Conservation (phyloP, 2,329 filamentous ascomycete species). For the Albophoma yamanashiensis region DNA sequence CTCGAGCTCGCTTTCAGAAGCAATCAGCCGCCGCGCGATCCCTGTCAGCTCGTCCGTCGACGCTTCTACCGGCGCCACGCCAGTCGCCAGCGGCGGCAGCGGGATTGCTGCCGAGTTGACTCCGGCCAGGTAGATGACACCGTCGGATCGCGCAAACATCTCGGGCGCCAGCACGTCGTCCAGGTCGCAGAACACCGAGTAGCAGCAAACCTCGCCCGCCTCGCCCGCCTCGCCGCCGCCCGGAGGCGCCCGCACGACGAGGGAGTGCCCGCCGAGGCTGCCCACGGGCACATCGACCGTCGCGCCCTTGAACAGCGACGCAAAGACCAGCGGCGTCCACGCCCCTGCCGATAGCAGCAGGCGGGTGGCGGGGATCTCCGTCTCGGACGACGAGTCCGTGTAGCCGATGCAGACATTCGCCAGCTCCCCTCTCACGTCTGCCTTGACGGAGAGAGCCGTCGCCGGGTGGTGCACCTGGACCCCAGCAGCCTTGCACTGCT, state of each 20-base stretch:
- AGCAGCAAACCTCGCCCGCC: constrained; percentile 41
- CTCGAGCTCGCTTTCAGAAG: constrained; percentile 40
- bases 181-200: constrained; percentile 59
- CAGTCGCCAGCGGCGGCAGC: constrained; percentile 37
- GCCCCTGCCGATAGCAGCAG: constrained; percentile 59
- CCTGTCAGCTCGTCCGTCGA: constrained; percentile 37
- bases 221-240: constrained; percentile 21
- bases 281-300: constrained; percentile 34
- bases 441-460: constrained; percentile 38
- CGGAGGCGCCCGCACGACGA: constrained; percentile 51
- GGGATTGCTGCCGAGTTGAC: constrained; percentile 52
- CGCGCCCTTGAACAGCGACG: constrained; percentile 50
- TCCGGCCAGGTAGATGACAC: constrained; percentile 64
- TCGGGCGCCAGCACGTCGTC: constrained; percentile 55
- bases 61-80: constrained; percentile 6
- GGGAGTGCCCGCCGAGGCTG: constrained; percentile 59
- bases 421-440: constrained; percentile 38
- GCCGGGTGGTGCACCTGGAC: constrained; percentile 58
- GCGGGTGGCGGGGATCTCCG: constrained; percentile 49
- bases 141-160: constrained; percentile 55
- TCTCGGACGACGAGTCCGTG: constrained; percentile 29
- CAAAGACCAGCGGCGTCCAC: constrained; percentile 61
- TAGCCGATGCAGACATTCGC: constrained; percentile 39
- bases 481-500: constrained; percentile 42
- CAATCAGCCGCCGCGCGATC: constrained; percentile 38